Percentiles rank a stretch among this genome's conserved stretches.
These are phyloP conservation scores for Pichia membranifaciens DNA, from an alignment of 805 yeast genomes.

Conservation along the genomic window DNA sequence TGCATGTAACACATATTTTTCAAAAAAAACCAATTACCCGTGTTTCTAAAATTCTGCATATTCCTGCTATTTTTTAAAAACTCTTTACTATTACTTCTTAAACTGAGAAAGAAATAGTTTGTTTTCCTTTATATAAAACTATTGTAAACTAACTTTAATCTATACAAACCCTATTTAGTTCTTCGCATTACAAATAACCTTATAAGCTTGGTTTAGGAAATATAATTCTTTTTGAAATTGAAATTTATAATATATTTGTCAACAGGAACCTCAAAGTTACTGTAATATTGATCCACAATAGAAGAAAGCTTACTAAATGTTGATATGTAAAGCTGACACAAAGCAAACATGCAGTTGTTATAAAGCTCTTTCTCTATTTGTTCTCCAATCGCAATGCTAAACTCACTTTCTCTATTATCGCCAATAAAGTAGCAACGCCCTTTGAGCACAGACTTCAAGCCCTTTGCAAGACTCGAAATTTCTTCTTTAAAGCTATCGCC, in stretches of 20 bases:
- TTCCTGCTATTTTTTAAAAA: too few species aligned
- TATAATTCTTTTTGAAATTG: slow-evolving; percentile 26
- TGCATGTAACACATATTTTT: too few species aligned
- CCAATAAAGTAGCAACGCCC: slow-evolving; percentile 22
- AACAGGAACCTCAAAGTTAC: slow-evolving; percentile 26
- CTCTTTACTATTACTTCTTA: too few species aligned
- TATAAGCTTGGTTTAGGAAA: neutral
- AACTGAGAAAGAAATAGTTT: too few species aligned
- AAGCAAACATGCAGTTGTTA: slow-evolving; percentile 61
- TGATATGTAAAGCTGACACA: slow-evolving; percentile 55
- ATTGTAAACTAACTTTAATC: too few species aligned
- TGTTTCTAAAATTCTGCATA: too few species aligned
- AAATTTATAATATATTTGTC: slow-evolving; percentile 29
- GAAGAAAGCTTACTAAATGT: slow-evolving; percentile 49
- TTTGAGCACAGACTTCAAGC: slow-evolving; percentile 47
- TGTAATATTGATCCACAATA: slow-evolving; percentile 51
- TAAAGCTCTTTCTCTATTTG: slow-evolving; percentile 49
- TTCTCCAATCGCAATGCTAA: slow-evolving; percentile 23
- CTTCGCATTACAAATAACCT: too few species aligned
- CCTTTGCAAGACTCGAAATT: slow-evolving; percentile 48
- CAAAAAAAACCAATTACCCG: too few species aligned
- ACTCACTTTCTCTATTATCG: slow-evolving; percentile 23
- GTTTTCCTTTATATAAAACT: too few species aligned
- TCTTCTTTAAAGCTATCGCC: slow-evolving; percentile 49
- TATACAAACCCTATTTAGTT: too few species aligned